These are phyloP conservation scores for Penicillium digitatum DNA, from an alignment of 2,329 filamentous ascomycete genomes.

Conservation along the genomic window DNA sequence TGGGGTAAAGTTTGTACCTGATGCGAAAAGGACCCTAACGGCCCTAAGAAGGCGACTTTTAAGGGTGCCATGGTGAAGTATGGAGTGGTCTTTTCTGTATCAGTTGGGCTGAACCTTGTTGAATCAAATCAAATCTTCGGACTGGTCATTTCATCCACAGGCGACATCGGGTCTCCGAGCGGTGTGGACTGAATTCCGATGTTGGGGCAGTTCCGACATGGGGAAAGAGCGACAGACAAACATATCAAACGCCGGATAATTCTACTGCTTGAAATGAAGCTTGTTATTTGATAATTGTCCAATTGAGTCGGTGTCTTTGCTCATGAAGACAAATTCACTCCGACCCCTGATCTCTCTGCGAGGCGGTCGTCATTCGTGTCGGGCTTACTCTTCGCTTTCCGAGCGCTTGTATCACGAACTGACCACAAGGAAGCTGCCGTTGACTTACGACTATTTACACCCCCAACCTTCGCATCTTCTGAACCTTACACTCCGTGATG, in stretches of 20 bases:
- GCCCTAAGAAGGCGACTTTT: conserved; percentile 57
- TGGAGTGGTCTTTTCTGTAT: not conserved
- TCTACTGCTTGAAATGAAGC: conserved; percentile 7
- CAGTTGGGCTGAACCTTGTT: not conserved
- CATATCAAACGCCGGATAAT: conserved; percentile 24
- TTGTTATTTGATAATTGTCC: not conserved
- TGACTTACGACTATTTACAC: conserved; percentile 55
- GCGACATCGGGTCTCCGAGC: conserved; percentile 13
- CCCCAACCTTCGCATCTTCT: conserved; percentile 65
- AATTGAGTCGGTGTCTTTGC: not conserved
- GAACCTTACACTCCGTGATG: conserved; percentile 56
- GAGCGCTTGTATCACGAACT: conserved; percentile 43
- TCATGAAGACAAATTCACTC: conserved; percentile 2
- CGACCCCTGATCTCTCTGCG: conserved; percentile 9
- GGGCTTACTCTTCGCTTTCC: conserved; percentile 34
- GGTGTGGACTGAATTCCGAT: conserved; percentile 10
- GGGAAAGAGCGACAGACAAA: conserved; percentile 14
- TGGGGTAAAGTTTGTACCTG: conserved; percentile 48
- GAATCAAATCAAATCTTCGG: not conserved
- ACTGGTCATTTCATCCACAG: not conserved
- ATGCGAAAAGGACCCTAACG: conserved; percentile 64
- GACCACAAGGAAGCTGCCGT: conserved; percentile 47
- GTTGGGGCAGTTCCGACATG: not conserved
- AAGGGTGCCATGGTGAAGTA: conserved; percentile 23
- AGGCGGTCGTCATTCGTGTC: conserved; percentile 5